Evolutionary conservation across 345 rosid species (phyloP).

Genomic region (Populus alba): DNA sequence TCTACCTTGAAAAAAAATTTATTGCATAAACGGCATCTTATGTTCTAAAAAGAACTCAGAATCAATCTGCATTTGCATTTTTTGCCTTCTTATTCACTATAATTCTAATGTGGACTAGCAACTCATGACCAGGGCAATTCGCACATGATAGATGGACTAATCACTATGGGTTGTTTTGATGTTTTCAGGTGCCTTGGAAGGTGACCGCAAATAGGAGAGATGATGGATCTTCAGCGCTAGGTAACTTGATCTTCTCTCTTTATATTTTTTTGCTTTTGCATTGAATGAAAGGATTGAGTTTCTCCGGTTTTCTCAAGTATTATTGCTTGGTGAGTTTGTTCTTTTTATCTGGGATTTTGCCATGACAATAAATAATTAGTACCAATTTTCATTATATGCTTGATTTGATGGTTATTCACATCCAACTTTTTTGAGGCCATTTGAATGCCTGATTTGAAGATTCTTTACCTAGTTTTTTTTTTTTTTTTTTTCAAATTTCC

Average conservation of each 20-base stretch:
- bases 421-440: not conserved
- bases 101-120: not conserved
- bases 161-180: not conserved
- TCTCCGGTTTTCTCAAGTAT: not conserved
- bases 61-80: not conserved
- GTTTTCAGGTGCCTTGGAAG: not conserved
- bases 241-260: not conserved
- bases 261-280: not conserved
- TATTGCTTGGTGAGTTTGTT: not conserved
- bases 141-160: not conserved
- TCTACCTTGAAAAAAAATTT: not conserved
- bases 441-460: not conserved
- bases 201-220: no score
- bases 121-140: not conserved
- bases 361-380: not conserved
- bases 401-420: not conserved
- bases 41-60: not conserved
- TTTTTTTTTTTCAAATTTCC: no score
- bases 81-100: not conserved
- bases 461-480: not conserved
- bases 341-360: not conserved
- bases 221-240: not conserved
- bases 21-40: not conserved
- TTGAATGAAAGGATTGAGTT: not conserved
- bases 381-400: not conserved